Conservation (phyloP, 805 yeast species). For the Pichia manshurica region DNA sequence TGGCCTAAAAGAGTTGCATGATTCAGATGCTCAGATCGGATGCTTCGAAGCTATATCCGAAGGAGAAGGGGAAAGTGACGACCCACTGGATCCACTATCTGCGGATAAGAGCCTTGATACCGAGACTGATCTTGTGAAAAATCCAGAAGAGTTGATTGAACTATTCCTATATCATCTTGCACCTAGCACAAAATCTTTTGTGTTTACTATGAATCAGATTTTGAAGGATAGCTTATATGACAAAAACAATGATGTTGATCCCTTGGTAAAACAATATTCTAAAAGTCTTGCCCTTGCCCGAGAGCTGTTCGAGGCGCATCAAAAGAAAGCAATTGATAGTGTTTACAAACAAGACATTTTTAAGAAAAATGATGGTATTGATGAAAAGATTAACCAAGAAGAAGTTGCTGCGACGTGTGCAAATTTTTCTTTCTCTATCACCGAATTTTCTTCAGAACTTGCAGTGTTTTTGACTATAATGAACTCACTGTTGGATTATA, state of each 20-base stretch:
- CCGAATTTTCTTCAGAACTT: slow-evolving; percentile 58
- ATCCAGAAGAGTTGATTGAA: slow-evolving; percentile 48
- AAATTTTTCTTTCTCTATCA: slow-evolving; percentile 61
- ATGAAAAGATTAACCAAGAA: slow-evolving; percentile 56
- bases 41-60: not conserved
- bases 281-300: slow-evolving; percentile 46
- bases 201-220: slow-evolving; percentile 57
- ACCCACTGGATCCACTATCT: not conserved
- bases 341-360: slow-evolving; percentile 55
- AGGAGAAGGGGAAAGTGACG: not conserved
- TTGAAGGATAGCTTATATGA: slow-evolving; percentile 56
- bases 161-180: slow-evolving; percentile 63
- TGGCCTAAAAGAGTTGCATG: not conserved
- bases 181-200: slow-evolving; percentile 65
- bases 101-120: slow-evolving; percentile 28
- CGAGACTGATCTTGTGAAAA: slow-evolving; percentile 23
- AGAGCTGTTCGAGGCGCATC: slow-evolving; percentile 50
- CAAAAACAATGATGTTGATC: slow-evolving; percentile 31
- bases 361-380: slow-evolving; percentile 32
- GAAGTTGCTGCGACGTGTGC: slow-evolving; percentile 84
- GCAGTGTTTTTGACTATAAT: slow-evolving; percentile 40
- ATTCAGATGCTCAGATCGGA: not conserved
- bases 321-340: slow-evolving; percentile 49
- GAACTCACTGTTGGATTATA: slow-evolving; percentile 24
- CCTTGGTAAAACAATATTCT: slow-evolving; percentile 38